phyloP scores from a whole-genome alignment of 345 rosid genomes.

The Heritiera littoralis region DNA sequence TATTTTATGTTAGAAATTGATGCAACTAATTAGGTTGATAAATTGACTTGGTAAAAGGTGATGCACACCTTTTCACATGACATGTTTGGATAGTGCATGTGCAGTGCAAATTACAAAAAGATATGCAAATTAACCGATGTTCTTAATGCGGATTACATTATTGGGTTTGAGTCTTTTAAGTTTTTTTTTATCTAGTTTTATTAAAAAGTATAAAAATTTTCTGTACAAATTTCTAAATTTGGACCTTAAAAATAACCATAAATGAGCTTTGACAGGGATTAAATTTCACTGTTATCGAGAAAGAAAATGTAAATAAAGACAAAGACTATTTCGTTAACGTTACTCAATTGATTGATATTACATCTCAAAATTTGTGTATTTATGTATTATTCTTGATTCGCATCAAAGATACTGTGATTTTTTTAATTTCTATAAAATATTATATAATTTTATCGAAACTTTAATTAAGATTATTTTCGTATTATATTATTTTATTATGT shows the following conservation, averaged over 20 bases:
- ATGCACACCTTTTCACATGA: conserved; percentile 9
- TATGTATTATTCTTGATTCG: too few species aligned
- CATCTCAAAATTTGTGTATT: too few species aligned
- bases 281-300: background rate
- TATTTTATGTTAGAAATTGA: background rate
- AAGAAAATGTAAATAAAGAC: background rate
- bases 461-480: too few species aligned
- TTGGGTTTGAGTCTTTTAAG: background rate
- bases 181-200: too few species aligned
- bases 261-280: background rate
- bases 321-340: background rate
- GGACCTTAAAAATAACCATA: background rate
- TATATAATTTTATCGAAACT: too few species aligned
- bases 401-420: too few species aligned
- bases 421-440: too few species aligned
- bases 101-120: conserved; percentile 19
- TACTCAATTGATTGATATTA: background rate
- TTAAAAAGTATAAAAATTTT: too few species aligned
- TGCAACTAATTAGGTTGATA: background rate
- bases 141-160: background rate
- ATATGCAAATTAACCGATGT: background rate
- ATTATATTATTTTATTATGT: too few species aligned
- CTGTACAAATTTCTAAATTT: background rate
- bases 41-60: background rate
- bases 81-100: background rate